Base-by-base conservation (phyloP, 164 flowering plant species). In the Macadamia integrifolia region DNA sequence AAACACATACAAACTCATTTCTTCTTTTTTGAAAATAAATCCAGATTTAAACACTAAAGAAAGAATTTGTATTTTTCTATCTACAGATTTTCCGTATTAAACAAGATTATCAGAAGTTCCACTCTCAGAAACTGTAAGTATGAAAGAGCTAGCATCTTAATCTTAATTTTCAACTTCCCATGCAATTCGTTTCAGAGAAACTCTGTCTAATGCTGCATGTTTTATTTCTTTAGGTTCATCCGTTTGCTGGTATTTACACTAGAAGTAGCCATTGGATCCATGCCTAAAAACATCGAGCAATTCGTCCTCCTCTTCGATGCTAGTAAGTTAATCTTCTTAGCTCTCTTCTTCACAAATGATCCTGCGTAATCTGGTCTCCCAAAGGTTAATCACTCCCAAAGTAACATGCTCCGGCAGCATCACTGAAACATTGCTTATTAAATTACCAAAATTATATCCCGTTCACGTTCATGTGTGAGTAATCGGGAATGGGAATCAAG, bases 31-130 rank as follows among this genome's bases (percentile, higher is more conserved):
- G 23, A 49, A 35, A 55, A 13, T 1, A 62, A n/a, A 42, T 66
- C 29, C 50, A 11, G 50, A 46, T 3, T 4, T 1, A 46, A 46
- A 46, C 9, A 46, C 9, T 29, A 30, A 58, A 60, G 12, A 70
- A 17, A 15, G 43, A 3, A 48, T 57, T 14, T 35, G 15, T 61
- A 12, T 53, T 9, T 23, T 61, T 18, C 17, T 57, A 30, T 66
- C 75, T 28, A 35, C 85, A 95, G 99, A 83, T 95, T 79, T 86
- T 95, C 64, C 84, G 99, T 64, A 83, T 95, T 48, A 95, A 92
- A 79, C 99, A 95, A 71, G 99, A 95, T 61, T 90, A 90, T 69
- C 99, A 89, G 72, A 95, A 95, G 74, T 86, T 90, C 65, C 94
- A 86, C 70, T 84, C 98, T 0, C 99, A 90, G 71, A 95, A 90